A percentile compares a stretch with the other conserved stretches of the same genome.
Evolutionary conservation across 106 monocot genomes (phyloP).

Genomic region (Dendrobium officinale): DNA sequence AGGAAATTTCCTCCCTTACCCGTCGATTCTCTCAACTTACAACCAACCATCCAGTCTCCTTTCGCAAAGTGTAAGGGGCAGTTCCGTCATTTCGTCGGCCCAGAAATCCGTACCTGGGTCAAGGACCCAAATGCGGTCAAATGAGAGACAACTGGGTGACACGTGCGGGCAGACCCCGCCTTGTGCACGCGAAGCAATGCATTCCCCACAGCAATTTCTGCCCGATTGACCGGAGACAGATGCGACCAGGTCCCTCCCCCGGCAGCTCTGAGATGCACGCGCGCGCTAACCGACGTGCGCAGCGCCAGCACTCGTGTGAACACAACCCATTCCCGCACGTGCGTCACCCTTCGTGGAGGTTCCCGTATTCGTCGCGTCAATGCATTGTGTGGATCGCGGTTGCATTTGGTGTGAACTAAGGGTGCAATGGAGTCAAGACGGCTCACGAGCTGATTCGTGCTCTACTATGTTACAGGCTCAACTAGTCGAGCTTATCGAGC

Average conservation of each 20-base stretch:
- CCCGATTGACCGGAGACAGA: constrained; percentile 19
- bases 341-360: background rate
- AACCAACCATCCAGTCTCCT: too few species aligned
- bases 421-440: too few species aligned
- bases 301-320: background rate
- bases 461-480: too few species aligned
- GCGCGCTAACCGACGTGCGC: background rate
- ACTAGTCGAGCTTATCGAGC: too few species aligned
- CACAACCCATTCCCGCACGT: too few species aligned
- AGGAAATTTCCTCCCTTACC: too few species aligned
- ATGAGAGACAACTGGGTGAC: constrained; percentile 12
- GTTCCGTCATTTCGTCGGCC: background rate
- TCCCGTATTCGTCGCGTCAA: too few species aligned
- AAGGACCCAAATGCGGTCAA: background rate
- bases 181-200: constrained; percentile 1
- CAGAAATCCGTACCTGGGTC: background rate
- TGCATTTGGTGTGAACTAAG: background rate
- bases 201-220: constrained; percentile 8
- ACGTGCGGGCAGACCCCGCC: constrained; percentile 10
- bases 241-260: background rate
- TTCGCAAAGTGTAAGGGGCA: too few species aligned
- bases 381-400: too few species aligned
- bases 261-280: too few species aligned
- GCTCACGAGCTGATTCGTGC: too few species aligned
- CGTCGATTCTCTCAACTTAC: too few species aligned